phyloP scores from a whole-genome alignment of 2,329 filamentous ascomycete species.

The Sporothrix brunneoviolacea region DNA sequence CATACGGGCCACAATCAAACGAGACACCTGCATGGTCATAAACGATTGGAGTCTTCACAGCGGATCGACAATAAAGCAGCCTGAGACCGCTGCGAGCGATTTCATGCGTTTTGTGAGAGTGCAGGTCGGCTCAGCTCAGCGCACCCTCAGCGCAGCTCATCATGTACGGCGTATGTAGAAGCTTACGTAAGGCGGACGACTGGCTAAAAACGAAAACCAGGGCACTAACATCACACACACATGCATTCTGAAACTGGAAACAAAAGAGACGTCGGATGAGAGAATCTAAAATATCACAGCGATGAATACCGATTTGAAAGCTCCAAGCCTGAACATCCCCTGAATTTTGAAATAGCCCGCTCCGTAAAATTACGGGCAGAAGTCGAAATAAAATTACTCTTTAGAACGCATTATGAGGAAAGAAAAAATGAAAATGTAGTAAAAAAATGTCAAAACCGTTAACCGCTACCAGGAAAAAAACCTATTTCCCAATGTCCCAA shows the following conservation, averaged over 20 bases:
- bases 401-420: constrained; percentile 1
- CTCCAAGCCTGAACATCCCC: constrained; percentile 10
- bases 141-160: too few species aligned
- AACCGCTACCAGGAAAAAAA: neutral
- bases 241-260: too few species aligned
- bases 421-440: neutral
- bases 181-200: too few species aligned
- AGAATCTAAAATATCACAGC: neutral
- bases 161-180: too few species aligned
- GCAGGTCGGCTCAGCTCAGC: too few species aligned
- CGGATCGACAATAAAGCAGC: too few species aligned
- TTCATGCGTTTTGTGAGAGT: too few species aligned
- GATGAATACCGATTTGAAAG: neutral
- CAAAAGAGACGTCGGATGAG: too few species aligned
- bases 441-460: neutral
- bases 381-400: constrained; percentile 3
- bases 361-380: neutral
- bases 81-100: too few species aligned
- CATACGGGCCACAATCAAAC: neutral
- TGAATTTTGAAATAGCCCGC: constrained; percentile 3
- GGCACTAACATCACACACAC: too few species aligned
- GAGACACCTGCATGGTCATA: neutral
- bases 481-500: neutral
- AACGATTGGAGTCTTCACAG: too few species aligned
- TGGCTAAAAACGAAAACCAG: too few species aligned